Evolutionary conservation across 1,139 yeast species (phyloP).

Genomic region (Taphrina sp.): DNA sequence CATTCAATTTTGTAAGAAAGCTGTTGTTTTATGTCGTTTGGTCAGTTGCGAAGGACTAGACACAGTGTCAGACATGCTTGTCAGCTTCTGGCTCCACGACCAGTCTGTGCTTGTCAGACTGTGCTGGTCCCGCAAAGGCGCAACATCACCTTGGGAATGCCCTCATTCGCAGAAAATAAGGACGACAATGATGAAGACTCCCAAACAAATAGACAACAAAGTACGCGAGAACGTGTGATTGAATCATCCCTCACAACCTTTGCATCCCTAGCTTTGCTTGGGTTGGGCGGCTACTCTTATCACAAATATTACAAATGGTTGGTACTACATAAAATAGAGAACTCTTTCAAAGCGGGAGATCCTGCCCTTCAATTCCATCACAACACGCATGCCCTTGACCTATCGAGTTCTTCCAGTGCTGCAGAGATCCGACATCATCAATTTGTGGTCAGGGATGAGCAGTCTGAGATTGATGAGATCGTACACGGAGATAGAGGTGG

Average conservation of each 20-base stretch:
- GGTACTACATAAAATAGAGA: conserved; percentile 63
- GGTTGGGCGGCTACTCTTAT: conserved; percentile 67
- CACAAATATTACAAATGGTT: conserved; percentile 62
- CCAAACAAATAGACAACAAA: not conserved
- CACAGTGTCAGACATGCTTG: too few relatives aligned
- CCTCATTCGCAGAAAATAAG: conserved; percentile 7
- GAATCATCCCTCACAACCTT: conserved; percentile 76
- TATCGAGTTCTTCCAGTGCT: conserved; percentile 1
- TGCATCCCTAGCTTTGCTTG: conserved; percentile 69
- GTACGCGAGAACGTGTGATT: conserved; percentile 42
- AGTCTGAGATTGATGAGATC: conserved; percentile 61
- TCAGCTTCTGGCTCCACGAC: too few relatives aligned
- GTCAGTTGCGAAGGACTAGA: too few relatives aligned
- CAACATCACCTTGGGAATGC: conserved; percentile 22
- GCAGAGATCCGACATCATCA: conserved; percentile 22
- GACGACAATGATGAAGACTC: conserved; percentile 6
- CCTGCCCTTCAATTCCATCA: conserved; percentile 56
- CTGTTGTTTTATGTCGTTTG: too few relatives aligned
- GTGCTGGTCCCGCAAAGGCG: conserved; percentile 3
- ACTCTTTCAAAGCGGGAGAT: conserved; percentile 67
- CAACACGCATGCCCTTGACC: conserved; percentile 11
- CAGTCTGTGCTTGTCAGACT: too few relatives aligned
- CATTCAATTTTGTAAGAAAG: too few relatives aligned
- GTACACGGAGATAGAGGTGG: conserved; percentile 64
- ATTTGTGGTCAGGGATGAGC: conserved; percentile 66